Evolutionary conservation across 768 basidiomycete genomes (phyloP), one percentile per base, ranked within the genome.

Genomic region (Mycena albidolilacea): DNA sequence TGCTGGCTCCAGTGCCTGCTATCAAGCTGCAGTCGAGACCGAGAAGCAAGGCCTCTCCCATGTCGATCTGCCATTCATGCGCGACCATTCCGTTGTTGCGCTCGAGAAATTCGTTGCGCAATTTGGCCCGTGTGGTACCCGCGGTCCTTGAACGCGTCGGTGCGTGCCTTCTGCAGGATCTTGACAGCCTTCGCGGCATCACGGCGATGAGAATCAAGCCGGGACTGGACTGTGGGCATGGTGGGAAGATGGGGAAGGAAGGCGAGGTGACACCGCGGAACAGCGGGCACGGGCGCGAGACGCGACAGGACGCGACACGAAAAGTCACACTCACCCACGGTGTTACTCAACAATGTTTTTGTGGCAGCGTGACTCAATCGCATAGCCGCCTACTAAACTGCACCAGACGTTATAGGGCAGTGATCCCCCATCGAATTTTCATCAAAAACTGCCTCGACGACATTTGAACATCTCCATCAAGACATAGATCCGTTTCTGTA

Each of bases 1-100:
- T 79, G 14, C 77, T 77, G 6, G 57, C 35, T 6, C 78, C 77
- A 5, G 76, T 78, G 0, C 76, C 76, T 4, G 74, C 72, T 5
- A 78, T 73, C 2, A 79, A 71, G 0, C 64, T 65, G 19, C 69
- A 72, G 69, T 80, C 76, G 0, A 79, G 44, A 3, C 79, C 79
- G 0, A 79, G 46, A 0, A 70, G 10, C 14, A 78, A 35, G 3
- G 77, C 77, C 54, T 80, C 78, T 0, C 77, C 63, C 1, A 77
- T 70, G 57, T 80, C 79, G 10, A 81, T 71, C 69, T 80, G 80
- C 80, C 80, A 80, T 3, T 67, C 37, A 61, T 80, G 69, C 6
- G 77, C 68, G 5, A 30, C 30, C 44, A 63, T 70, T 7, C 76
- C 77, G 17, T 19, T 7, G 30, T 66, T 72, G 3, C 70, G 48